A percentile compares a stretch with the other conserved stretches of the same genome.
These are phyloP conservation scores for Phytophthora fragariae DNA, from an alignment of 352 stramenopile genomes.

Conservation along the genomic window DNA sequence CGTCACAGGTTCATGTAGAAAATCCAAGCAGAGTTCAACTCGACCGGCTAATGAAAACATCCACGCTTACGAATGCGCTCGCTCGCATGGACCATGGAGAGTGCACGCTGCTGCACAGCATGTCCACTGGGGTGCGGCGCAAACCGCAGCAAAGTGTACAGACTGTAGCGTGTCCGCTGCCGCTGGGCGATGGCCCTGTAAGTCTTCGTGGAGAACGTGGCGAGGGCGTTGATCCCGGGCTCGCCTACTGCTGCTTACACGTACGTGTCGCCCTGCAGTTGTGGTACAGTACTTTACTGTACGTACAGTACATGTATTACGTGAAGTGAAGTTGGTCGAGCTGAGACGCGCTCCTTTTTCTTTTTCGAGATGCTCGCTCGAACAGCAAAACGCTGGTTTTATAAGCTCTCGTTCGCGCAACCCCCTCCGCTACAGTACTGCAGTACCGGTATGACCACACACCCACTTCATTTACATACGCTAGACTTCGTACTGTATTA, in stretches of 20 bases:
- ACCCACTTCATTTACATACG: slow-evolving; percentile 1
- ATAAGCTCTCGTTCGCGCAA: slow-evolving; percentile 12
- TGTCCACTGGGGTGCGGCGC: background rate
- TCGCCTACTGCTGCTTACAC: too few relatives aligned
- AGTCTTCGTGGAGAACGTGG: background rate
- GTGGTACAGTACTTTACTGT: too few relatives aligned
- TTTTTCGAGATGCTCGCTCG: slow-evolving; percentile 16
- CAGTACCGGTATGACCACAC: background rate
- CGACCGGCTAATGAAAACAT: slow-evolving; percentile 29
- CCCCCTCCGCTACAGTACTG: background rate
- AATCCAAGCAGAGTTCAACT: slow-evolving; percentile 32
- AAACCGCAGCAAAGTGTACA: background rate
- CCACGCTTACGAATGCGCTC: slow-evolving; percentile 18
- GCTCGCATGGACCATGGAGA: background rate
- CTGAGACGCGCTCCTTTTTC: background rate
- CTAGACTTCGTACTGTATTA: background rate
- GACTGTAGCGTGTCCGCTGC: background rate
- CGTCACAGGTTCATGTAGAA: slow-evolving; percentile 28
- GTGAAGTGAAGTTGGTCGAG: background rate
- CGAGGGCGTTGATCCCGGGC: too few relatives aligned
- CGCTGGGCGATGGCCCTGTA: background rate
- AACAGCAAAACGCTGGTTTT: slow-evolving; percentile 35
- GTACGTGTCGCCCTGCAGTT: too few relatives aligned
- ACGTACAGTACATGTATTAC: background rate
- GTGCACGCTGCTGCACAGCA: slow-evolving; percentile 13